phyloP scores from a whole-genome alignment of 129 eudicot species.

The Scalesia atractyloides region DNA sequence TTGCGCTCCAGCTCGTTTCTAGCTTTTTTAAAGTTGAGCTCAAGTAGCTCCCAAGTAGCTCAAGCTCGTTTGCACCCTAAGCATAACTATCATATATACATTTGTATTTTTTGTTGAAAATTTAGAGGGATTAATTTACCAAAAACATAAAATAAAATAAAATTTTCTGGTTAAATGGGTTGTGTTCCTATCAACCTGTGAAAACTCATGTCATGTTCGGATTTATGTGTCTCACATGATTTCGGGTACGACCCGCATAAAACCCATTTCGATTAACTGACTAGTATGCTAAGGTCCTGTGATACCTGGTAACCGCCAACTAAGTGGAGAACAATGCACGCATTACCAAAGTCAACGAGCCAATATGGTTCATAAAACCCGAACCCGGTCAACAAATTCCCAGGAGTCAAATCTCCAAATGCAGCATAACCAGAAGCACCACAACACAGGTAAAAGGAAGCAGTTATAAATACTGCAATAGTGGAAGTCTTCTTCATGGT shows the following conservation, averaged over 20 bases:
- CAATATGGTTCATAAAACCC: constrained; percentile 92
- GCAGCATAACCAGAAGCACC: constrained; percentile 92
- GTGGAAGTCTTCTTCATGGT: constrained; percentile 74
- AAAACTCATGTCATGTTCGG: background rate
- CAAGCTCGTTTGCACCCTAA: too few relatives aligned
- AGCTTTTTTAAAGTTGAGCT: too few relatives aligned
- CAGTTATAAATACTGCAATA: constrained; percentile 45
- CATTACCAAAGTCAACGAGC: constrained; percentile 85
- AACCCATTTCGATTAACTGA: background rate
- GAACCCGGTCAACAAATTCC: constrained; percentile 84
- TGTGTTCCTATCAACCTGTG: background rate
- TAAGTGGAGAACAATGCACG: constrained; percentile 70
- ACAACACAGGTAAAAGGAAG: constrained; percentile 68
- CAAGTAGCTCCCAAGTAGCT: too few relatives aligned
- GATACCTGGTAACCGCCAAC: constrained; percentile 89
- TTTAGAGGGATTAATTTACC: background rate
- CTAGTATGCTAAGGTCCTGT: constrained; percentile 11
- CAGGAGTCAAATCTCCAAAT: constrained; percentile 77
- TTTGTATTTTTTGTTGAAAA: background rate
- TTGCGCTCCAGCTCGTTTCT: too few relatives aligned
- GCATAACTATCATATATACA: background rate
- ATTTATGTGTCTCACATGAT: background rate
- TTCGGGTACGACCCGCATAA: background rate
- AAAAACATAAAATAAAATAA: background rate
- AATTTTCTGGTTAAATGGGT: background rate